These are phyloP conservation scores for Colletotrichum shisoi DNA, from an alignment of 2,329 filamentous ascomycete genomes.

Conservation along the genomic window DNA sequence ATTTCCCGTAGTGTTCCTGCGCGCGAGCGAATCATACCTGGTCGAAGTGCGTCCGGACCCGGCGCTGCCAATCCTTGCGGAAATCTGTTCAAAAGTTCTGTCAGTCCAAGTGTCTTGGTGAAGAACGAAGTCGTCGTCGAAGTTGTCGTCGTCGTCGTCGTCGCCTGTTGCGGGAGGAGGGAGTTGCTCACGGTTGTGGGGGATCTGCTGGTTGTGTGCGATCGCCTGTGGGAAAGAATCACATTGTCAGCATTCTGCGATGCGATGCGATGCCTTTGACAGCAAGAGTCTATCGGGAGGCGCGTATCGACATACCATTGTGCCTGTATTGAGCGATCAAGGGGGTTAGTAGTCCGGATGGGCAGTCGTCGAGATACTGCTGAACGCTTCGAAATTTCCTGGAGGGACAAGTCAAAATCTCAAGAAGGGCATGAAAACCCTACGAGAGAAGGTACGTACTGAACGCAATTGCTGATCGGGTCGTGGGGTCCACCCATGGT, in stretches of 20 bases:
- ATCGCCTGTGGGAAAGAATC: slow-evolving; percentile 66
- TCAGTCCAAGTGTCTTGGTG: slow-evolving; percentile 49
- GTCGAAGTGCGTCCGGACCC: slow-evolving; percentile 99
- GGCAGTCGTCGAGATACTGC: slow-evolving; percentile 39
- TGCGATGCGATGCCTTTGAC: slow-evolving; percentile 9
- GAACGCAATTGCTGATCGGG: slow-evolving; percentile 16
- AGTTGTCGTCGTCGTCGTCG: slow-evolving; percentile 43
- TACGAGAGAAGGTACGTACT: slow-evolving; percentile 44
- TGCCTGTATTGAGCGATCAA: slow-evolving; percentile 60
- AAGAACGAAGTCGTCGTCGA: slow-evolving; percentile 39
- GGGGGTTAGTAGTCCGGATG: slow-evolving; percentile 43
- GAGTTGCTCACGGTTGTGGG: slow-evolving; percentile 82
- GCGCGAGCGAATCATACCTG: slow-evolving; percentile 73
- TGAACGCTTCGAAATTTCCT: slow-evolving; percentile 42
- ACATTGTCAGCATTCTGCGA: slow-evolving; percentile 31
- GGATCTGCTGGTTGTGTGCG: slow-evolving; percentile 99
- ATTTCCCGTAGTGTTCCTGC: slow-evolving; percentile 36
- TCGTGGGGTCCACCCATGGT: background rate
- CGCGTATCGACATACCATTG: slow-evolving; percentile 56
- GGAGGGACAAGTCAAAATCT: slow-evolving; percentile 50
- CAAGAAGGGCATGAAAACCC: slow-evolving; percentile 56
- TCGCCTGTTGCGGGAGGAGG: slow-evolving; percentile 40
- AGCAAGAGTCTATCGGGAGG: slow-evolving; percentile 16
- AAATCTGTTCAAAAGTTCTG: slow-evolving; percentile 70
- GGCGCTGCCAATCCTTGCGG: slow-evolving; percentile 99